phyloP scores from a whole-genome alignment of 129 eudicot species.

The Logfia minima region DNA sequence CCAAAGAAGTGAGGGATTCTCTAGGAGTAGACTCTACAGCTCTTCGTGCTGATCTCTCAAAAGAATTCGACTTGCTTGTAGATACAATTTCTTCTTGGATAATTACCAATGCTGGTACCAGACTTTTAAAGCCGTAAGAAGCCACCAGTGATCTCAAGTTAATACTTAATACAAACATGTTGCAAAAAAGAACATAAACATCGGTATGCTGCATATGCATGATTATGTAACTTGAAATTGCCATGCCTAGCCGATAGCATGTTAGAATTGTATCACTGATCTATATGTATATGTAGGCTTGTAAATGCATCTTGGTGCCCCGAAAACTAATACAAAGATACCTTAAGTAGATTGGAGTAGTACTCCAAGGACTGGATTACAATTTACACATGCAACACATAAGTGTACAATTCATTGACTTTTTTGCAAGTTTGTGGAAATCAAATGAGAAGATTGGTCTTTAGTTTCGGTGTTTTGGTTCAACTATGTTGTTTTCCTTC shows the following conservation, averaged over 20 bases:
- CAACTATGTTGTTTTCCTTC: background rate
- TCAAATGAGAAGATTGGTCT: background rate
- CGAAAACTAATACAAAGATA: background rate
- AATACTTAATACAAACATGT: conserved; percentile 4
- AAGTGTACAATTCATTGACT: background rate
- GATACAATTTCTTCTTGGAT: conserved; percentile 80
- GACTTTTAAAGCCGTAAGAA: conserved; percentile 55
- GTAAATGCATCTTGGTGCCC: conserved; percentile 19
- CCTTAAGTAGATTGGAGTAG: background rate
- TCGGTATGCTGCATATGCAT: background rate
- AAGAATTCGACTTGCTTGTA: conserved; percentile 78
- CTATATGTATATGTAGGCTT: conserved; percentile 15
- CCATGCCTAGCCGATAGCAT: background rate
- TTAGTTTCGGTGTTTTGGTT: background rate
- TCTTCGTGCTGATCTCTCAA: conserved; percentile 53
- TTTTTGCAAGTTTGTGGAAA: background rate
- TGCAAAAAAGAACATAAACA: conserved; percentile 1
- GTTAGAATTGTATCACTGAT: background rate
- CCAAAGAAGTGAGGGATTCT: conserved; percentile 67
- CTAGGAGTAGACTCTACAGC: conserved; percentile 59
- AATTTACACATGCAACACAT: background rate
- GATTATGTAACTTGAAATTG: background rate
- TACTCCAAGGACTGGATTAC: background rate
- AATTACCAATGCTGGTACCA: conserved; percentile 49
- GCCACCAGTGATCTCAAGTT: background rate